Evolutionary conservation across 2,329 filamentous ascomycete species (phyloP).

Genomic region (Corynespora cassiicola): DNA sequence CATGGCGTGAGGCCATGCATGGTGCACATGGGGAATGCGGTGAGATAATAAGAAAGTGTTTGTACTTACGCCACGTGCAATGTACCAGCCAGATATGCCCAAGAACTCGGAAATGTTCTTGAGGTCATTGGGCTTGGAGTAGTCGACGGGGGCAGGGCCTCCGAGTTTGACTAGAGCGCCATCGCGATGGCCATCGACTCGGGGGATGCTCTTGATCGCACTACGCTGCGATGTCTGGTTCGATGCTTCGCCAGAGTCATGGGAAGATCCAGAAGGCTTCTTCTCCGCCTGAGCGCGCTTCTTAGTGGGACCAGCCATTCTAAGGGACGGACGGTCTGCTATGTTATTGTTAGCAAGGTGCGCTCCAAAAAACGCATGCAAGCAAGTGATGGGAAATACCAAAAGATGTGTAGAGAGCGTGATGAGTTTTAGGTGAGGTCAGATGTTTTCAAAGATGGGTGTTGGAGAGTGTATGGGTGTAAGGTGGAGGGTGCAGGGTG

Average conservation of each 20-base stretch:
- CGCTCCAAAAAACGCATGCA: constrained; percentile 5
- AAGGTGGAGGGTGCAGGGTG: constrained; percentile 8
- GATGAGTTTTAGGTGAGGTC: too few relatives aligned
- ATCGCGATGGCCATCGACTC: constrained; percentile 44
- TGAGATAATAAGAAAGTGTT: constrained; percentile 10
- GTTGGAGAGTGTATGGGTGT: constrained; percentile 4
- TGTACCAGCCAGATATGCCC: constrained; percentile 41
- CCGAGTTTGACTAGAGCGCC: constrained; percentile 14
- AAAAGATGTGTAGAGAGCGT: too few relatives aligned
- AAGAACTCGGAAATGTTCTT: constrained; percentile 46
- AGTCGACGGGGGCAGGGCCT: constrained; percentile 22
- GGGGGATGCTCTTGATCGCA: constrained; percentile 33
- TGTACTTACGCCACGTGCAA: constrained; percentile 46
- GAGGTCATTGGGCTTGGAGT: constrained; percentile 32
- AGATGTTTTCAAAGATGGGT: constrained; percentile 8
- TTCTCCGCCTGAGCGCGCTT: constrained; percentile 38
- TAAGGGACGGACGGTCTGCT: too few relatives aligned
- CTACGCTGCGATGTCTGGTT: constrained; percentile 32
- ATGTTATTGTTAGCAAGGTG: too few relatives aligned
- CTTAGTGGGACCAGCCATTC: constrained; percentile 48
- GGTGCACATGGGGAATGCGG: too few relatives aligned
- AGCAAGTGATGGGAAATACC: constrained; percentile 6
- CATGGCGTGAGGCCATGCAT: too few relatives aligned
- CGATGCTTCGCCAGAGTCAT: constrained; percentile 32
- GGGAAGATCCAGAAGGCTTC: constrained; percentile 29